Evolutionary conservation across 441 rosid genomes (phyloP), one percentile per base, ranked within the genome.

Genomic region (Monsonia emarginata): DNA sequence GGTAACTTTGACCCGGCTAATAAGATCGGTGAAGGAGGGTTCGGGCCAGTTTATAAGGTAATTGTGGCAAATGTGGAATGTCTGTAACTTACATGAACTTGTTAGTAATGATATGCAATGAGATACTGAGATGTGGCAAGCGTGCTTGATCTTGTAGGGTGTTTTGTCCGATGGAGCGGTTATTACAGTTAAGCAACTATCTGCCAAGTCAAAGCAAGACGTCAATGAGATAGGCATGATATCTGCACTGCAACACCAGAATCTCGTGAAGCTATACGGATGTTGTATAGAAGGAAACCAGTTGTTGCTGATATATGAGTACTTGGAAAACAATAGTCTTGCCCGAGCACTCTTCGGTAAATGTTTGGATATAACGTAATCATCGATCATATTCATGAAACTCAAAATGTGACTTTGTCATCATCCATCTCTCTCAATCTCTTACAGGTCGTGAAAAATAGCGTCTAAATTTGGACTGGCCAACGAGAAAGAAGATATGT

Each of bases 1-100:
- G 70, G 77, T 67, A 82, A 89, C 72, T 91, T 91, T 14, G 91
- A 85, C 74, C 74, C 75, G 6, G 76, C 75, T 28, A 79, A 79
- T 64, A 91, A 91, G 72, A 64, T 91, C 52, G 98, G 95, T 16
- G 91, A 91, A 80, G 96, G 96, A 81, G 98, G 95, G 64, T 89
- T 89, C 65, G 93, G 96, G 68, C 69, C 85, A 58, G 96, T 89
- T 71, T 89, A 84, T 73, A 91, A 89, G 79, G 85, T 83, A 72
- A 50, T 7, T 21, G 32, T 65, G 50, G n/a, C n/a, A n/a, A n/a
- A n/a, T n/a, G n/a, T n/a, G n/a, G n/a, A n/a, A n/a, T n/a, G n/a
- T n/a, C n/a, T n/a, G n/a, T n/a, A n/a, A n/a, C n/a, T n/a, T n/a
- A n/a, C n/a, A n/a, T n/a, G n/a, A n/a, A n/a, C n/a, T n/a, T n/a